Conservation (phyloP, 352 stramenopile genomes). For the Phytophthora macrochlamydospora region DNA sequence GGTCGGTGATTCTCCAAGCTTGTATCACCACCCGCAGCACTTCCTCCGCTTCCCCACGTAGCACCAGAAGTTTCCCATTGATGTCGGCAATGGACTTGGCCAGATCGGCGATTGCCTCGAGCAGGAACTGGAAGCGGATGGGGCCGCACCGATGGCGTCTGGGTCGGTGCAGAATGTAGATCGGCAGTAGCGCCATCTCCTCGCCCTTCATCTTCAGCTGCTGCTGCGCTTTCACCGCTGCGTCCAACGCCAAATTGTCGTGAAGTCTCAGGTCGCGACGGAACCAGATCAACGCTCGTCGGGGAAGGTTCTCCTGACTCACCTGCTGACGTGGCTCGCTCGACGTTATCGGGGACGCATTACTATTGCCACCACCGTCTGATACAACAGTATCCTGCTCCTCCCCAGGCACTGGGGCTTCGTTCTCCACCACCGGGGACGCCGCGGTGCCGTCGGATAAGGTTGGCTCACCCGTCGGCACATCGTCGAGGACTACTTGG, state of each 20-base stretch:
- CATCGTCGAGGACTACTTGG: too few relatives aligned
- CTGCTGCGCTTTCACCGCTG: slow-evolving; percentile 48
- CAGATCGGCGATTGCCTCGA: slow-evolving; percentile 91
- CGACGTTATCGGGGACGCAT: too few relatives aligned
- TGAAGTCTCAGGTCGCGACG: slow-evolving; percentile 94
- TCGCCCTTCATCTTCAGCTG: slow-evolving; percentile 11
- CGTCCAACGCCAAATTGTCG: slow-evolving; percentile 94
- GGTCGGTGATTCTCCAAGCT: slow-evolving; percentile 68
- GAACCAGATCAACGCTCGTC: slow-evolving; percentile 90
- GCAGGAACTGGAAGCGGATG: slow-evolving; percentile 90
- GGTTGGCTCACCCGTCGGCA: too few relatives aligned
- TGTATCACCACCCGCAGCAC: slow-evolving; percentile 55
- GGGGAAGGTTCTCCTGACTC: not conserved
- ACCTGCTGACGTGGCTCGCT: too few relatives aligned
- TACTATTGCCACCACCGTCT: too few relatives aligned
- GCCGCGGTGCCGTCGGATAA: too few relatives aligned
- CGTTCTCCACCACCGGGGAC: too few relatives aligned
- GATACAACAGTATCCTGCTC: too few relatives aligned
- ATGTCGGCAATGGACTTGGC: slow-evolving; percentile 36
- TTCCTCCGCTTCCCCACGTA: slow-evolving; percentile 62
- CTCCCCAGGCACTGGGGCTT: too few relatives aligned
- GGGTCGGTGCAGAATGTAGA: slow-evolving; percentile 89
- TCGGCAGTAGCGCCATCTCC: slow-evolving; percentile 51
- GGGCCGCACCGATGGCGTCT: slow-evolving; percentile 71
- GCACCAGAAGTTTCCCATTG: slow-evolving; percentile 52